These are phyloP conservation scores for Gloeophyllum trabeum DNA, from an alignment of 768 basidiomycete species.

Conservation along the genomic window DNA sequence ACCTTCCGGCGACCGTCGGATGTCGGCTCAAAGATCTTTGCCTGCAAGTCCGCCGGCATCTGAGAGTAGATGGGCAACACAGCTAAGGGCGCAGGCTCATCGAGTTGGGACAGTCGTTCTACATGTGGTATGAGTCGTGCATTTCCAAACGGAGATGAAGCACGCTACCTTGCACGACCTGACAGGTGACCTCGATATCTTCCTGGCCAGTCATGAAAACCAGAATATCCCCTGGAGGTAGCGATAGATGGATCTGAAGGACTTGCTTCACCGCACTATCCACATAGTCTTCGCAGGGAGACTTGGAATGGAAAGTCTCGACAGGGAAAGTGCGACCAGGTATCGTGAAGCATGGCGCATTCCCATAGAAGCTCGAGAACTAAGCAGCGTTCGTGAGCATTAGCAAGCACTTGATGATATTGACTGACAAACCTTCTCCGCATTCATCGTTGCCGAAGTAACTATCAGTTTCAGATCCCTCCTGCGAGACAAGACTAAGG, in stretches of 20 bases:
- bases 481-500: conserved; percentile 70
- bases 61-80: conserved; percentile 99
- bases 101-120: conserved; percentile 91
- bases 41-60: conserved; percentile 98
- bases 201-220: conserved; percentile 99
- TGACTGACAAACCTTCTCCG: conserved; percentile 67
- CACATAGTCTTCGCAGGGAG: conserved; percentile 98
- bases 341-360: conserved; percentile 91
- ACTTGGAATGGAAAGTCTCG: conserved; percentile 91
- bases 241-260: conserved; percentile 88
- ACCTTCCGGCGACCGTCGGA: conserved; percentile 91
- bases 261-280: conserved; percentile 98
- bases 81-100: conserved; percentile 78
- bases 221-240: conserved; percentile 87
- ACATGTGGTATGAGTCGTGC: conserved; percentile 5
- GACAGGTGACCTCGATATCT: conserved; percentile 96
- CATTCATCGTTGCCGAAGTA: conserved; percentile 99
- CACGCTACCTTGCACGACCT: conserved; percentile 73
- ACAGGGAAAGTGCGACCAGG: conserved; percentile 95
- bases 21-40: conserved; percentile 94
- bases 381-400: conserved; percentile 16
- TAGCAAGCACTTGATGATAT: neutral
- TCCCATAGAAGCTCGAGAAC: conserved; percentile 95
- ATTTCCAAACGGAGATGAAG: neutral
- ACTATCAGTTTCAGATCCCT: conserved; percentile 94